Base-by-base conservation (phyloP, 1,284 basidiomycete genomes). In the Naganishia cerealis region DNA sequence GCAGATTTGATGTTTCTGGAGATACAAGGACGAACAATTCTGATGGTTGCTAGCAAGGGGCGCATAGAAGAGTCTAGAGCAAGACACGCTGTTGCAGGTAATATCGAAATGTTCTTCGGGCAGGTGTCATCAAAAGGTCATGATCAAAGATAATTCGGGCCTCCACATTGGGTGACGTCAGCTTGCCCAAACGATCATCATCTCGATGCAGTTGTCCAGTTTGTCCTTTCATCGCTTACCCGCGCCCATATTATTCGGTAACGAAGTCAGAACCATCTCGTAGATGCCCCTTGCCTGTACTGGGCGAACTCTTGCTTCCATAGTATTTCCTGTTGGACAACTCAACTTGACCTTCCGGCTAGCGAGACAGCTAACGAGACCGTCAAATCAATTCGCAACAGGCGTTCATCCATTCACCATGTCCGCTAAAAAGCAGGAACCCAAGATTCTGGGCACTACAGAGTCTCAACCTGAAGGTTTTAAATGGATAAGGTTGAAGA, bases 401-500 rank as follows among this genome's bases (percentile, higher is more conserved):
- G 24, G 46, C 24, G 46, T 50, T 8, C 13, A 24, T 10, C 38
- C 8, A n/a, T 63, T 63, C 24, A 62, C 54, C 39, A 68, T 68
- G 67, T 68, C 67, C 29, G 29, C 67, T 24, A 58, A 54, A 68
- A 63, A 69, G 61, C 74, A 74, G 69, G 57, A 73, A 57, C 75
- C 79, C 36, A 67, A 76, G 71, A 76, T 78, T 52, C 63, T 78
- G 24, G 58, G 56, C 10, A 71, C 67, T 12, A 76, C 78, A 63
- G 75, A 76, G 61, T 72, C 71, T 57, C 72, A 74, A 67, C 75
- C 75, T 4, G 68, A 68, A 13, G 74, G 77, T 18, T 76, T 77
- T 15, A 79, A 79, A 65, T 81, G 78, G 77, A 67, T 80, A 26
- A 76, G 77, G 59, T 69, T 80, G 57, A 73, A 78, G 71, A 76